A percentile compares a stretch with the other conserved stretches of the same genome.
phyloP scores from a whole-genome alignment of 495 filamentous ascomycete species.

The Amniculicola lignicola region DNA sequence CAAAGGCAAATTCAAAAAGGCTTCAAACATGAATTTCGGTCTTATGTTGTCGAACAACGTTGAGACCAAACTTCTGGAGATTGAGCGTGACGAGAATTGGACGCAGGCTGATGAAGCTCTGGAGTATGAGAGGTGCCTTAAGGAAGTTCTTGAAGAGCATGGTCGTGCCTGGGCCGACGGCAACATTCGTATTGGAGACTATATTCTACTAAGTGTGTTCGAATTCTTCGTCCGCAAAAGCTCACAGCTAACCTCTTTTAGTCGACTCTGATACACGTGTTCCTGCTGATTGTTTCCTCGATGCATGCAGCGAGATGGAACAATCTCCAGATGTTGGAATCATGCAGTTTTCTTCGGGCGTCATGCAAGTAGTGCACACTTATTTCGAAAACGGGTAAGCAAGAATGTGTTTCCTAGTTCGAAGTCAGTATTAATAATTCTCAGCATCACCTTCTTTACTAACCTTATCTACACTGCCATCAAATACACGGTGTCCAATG shows the following conservation, averaged over 20 bases:
- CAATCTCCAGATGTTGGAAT: constrained; percentile 48
- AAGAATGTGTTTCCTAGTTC: background rate
- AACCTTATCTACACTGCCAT: constrained; percentile 81
- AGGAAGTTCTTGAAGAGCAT: constrained; percentile 35
- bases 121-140: constrained; percentile 34
- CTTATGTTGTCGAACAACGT: constrained; percentile 57
- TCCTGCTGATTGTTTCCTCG: constrained; percentile 47
- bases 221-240: background rate
- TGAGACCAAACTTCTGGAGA: constrained; percentile 53
- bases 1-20: constrained; percentile 69
- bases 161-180: constrained; percentile 42
- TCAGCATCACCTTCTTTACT: constrained; percentile 61
- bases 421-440: background rate
- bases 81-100: constrained; percentile 35
- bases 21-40: constrained; percentile 70
- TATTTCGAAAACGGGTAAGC: constrained; percentile 45
- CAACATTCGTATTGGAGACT: constrained; percentile 43
- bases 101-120: constrained; percentile 35
- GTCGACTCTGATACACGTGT: constrained; percentile 45
- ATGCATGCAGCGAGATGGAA: constrained; percentile 50
- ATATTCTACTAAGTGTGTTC: constrained; percentile 37
- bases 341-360: constrained; percentile 49
- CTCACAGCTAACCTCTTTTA: background rate
- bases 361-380: constrained; percentile 47
- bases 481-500: constrained; percentile 74